Evolutionary conservation across 73 alveolate genomes (phyloP), one percentile per base, ranked within the genome.

Genomic region (Blepharisma japonicum): DNA sequence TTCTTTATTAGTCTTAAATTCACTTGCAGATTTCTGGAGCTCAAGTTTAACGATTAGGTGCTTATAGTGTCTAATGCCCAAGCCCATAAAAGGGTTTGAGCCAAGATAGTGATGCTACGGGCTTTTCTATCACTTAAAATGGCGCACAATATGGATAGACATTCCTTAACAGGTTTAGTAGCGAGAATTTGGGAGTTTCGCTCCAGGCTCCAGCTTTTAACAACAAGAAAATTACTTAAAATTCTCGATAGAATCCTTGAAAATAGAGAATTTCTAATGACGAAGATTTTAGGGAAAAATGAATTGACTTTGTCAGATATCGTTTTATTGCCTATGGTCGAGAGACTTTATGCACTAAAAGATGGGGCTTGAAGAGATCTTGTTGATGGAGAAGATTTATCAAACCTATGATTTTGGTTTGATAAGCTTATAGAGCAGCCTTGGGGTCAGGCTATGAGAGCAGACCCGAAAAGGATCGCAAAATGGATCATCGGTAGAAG

Each of bases 291-390:
- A 2, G 49, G 46, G 38, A 14, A 25, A 18, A 61, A 61, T 61
- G 74, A 14, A 9, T 4, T 61, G 39, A 61, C 74, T 61, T 14
- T 61, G 74, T n/a, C 74, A 14, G 74, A 61, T 61, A 25, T 61
- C 2, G 46, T 25, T 14, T 25, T 61, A 9, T 61, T 18, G 18
- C 74, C 74, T 8, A 14, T 61, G 14, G 74, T 5, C 14, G 74
- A 61, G 23, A 61, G 74, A 25, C 14, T 61, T 14, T 61, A 39
- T n/a, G 48, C 74, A 25, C 23, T 61, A 61, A 61, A 25, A 39
- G 74, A 61, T 2, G 23, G 74, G 2, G 14, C 11, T 61, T 61
- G 14, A 25, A 25, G 49, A 9, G 74, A 61, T 8, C 14, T 61
- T n/a, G 38, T 2, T 20, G 74, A 61, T 14, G 48, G 74, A 9